Percentiles rank a stretch among this genome's conserved stretches.
Conservation (phyloP, 148 eudicot species). For the Fallopia convolvulus region DNA sequence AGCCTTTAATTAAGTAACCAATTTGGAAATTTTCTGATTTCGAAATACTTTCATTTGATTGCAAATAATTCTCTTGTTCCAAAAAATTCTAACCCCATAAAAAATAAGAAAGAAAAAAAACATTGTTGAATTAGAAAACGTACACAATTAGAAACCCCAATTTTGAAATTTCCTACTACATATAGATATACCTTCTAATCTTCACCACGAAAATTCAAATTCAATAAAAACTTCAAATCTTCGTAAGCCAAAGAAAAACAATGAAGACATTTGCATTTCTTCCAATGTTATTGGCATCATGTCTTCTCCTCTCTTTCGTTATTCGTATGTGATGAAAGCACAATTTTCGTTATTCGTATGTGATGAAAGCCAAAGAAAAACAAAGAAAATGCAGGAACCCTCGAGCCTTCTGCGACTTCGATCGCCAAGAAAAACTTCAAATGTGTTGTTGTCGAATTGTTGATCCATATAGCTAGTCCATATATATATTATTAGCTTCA, state of each 20-base stretch:
- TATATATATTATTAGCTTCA: too few relatives aligned
- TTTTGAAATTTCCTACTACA: neutral
- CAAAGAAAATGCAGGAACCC: neutral
- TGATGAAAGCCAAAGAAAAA: neutral
- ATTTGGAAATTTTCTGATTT: neutral
- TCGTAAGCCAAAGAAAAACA: too few relatives aligned
- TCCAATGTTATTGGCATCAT: neutral
- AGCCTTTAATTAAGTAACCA: neutral
- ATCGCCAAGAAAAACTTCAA: neutral
- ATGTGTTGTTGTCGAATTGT: neutral
- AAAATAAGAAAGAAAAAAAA: too few relatives aligned
- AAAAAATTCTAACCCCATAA: neutral
- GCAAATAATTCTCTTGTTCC: neutral
- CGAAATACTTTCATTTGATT: neutral
- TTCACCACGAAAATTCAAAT: neutral
- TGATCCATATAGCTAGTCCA: too few relatives aligned
- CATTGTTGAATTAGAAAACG: neutral
- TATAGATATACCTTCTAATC: neutral
- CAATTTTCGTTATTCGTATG: neutral
- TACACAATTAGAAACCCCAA: neutral
- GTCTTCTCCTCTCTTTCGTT: neutral
- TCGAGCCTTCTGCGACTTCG: neutral
- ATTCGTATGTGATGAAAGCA: neutral
- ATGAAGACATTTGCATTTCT: neutral
- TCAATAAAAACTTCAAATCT: too few relatives aligned